Evolutionary conservation across 163 green algal genomes (phyloP).

Genomic region (Chloroidium sp.): DNA sequence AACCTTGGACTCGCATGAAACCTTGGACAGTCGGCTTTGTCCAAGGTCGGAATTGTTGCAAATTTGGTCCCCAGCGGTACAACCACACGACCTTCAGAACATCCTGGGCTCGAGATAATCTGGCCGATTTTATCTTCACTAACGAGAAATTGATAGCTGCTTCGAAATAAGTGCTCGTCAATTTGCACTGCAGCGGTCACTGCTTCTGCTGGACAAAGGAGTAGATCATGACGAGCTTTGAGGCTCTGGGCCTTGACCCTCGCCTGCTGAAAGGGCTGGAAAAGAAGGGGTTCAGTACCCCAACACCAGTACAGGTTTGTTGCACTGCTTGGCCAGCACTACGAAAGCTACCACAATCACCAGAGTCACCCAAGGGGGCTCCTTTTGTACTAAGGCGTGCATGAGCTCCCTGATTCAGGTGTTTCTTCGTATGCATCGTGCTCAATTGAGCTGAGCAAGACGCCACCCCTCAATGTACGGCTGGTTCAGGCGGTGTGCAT

Average conservation of each 20-base stretch:
- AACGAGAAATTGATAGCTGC: no score
- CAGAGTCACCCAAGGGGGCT: not conserved
- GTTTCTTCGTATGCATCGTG: not conserved
- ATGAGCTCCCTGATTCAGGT: not conserved
- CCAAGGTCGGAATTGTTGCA: no score
- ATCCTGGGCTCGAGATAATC: no score
- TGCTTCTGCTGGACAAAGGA: no score
- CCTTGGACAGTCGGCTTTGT: no score
- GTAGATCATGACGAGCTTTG: conserved; percentile 25
- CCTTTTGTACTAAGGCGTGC: not conserved
- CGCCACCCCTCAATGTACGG: not conserved
- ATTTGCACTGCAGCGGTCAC: no score
- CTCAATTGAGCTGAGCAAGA: not conserved
- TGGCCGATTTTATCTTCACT: no score
- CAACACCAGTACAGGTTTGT: conserved; percentile 72
- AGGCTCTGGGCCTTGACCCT: conserved; percentile 73
- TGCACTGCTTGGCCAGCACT: not conserved
- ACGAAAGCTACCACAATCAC: no score
- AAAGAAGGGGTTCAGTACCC: conserved; percentile 60
- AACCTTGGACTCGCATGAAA: no score
- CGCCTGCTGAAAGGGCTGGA: conserved; percentile 65
- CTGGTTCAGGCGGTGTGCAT: conserved; percentile 40
- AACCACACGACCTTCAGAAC: no score
- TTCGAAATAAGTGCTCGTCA: no score
- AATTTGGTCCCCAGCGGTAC: no score